These are phyloP conservation scores for Pyrus communis DNA, from an alignment of 306 rosid species.

Conservation along the genomic window DNA sequence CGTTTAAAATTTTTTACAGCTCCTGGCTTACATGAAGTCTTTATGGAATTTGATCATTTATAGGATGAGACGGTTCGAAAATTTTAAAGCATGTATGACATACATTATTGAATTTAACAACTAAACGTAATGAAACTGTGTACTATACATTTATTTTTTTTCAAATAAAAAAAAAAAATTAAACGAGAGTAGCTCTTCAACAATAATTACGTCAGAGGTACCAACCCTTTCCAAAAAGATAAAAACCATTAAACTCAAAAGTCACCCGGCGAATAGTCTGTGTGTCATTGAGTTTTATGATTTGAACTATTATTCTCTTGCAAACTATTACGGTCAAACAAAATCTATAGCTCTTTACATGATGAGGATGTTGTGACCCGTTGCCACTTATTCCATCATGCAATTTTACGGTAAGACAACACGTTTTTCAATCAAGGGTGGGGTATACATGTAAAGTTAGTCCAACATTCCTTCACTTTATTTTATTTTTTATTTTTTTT, in stretches of 20 bases:
- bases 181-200: accelerated
- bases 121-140: accelerated
- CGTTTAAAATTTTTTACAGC: neutral
- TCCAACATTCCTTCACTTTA: neutral
- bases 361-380: neutral
- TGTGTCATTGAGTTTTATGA: neutral
- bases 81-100: no score
- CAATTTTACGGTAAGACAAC: neutral
- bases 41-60: neutral
- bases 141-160: no score
- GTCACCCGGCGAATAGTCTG: no score
- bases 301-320: neutral
- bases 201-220: no score
- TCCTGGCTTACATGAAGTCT: neutral
- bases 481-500: no score
- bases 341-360: neutral
- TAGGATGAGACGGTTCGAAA: neutral
- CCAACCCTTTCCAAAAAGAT: no score
- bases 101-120: no score
- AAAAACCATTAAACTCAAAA: no score
- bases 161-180: no score
- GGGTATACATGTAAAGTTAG: neutral
- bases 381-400: neutral
- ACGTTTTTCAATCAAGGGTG: neutral
- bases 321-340: slow-evolving; percentile 5